Percentiles rank a stretch among this genome's conserved stretches.
phyloP scores from a whole-genome alignment of 2,329 filamentous ascomycete genomes.

The Davidsoniella eucalypti region DNA sequence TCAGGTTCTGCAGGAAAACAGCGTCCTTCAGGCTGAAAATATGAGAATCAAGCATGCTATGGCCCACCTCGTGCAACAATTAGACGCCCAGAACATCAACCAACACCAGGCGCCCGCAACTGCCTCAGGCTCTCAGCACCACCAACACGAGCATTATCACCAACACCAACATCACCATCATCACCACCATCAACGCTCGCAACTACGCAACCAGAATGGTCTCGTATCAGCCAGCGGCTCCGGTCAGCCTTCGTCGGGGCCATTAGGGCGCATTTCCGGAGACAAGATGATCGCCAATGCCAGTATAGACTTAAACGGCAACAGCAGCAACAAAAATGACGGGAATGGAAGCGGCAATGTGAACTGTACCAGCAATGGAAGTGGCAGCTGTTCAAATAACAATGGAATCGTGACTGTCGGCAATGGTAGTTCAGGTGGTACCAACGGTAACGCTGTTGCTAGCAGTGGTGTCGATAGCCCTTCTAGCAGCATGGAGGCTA shows the following conservation, averaged over 20 bases:
- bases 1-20: slow-evolving; percentile 56
- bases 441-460: too few species aligned
- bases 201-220: not conserved
- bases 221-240: not conserved
- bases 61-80: slow-evolving; percentile 9
- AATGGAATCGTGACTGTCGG: too few species aligned
- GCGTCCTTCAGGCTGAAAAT: slow-evolving; percentile 64
- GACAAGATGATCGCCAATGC: not conserved
- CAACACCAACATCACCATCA: slow-evolving; percentile 4
- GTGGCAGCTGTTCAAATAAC: not conserved
- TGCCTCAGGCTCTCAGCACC: not conserved
- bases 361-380: not conserved
- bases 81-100: slow-evolving; percentile 7
- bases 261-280: not conserved
- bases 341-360: not conserved
- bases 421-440: too few species aligned
- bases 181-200: not conserved
- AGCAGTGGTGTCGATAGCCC: too few species aligned
- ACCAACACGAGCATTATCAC: slow-evolving; percentile 9
- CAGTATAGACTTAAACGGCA: not conserved
- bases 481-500: too few species aligned
- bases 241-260: not conserved
- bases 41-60: slow-evolving; percentile 47
- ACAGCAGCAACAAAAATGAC: not conserved
- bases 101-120: not conserved